Conservation (phyloP, 257 asterid species). For the Solanum clarkiae region DNA sequence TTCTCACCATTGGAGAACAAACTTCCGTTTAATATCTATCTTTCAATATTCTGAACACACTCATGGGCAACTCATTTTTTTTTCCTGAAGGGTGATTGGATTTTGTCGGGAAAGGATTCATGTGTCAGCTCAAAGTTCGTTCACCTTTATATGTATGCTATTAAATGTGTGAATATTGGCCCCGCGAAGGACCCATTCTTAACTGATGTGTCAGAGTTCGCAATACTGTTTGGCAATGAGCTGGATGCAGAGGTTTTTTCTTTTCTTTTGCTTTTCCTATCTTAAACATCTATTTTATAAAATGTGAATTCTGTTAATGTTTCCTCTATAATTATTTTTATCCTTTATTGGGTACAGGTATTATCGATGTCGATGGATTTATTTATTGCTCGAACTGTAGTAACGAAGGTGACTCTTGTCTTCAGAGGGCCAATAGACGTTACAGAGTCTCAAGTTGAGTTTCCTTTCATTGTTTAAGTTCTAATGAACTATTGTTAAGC, state of each 20-base stretch:
- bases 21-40: background rate
- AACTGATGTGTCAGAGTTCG: slow-evolving; percentile 82
- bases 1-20: background rate
- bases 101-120: slow-evolving; percentile 48
- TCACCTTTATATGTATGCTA: slow-evolving; percentile 60
- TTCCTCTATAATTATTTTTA: background rate
- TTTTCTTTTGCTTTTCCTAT: background rate
- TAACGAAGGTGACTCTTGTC: slow-evolving; percentile 69
- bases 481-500: background rate
- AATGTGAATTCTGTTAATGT: background rate
- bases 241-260: slow-evolving; percentile 79
- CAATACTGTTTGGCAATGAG: slow-evolving; percentile 75
- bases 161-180: slow-evolving; percentile 67
- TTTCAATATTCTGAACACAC: background rate
- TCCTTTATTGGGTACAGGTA: slow-evolving; percentile 37
- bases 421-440: slow-evolving; percentile 52
- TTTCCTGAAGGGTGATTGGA: slow-evolving; percentile 85
- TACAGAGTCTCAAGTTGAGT: slow-evolving; percentile 63
- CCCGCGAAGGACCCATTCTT: slow-evolving; percentile 73
- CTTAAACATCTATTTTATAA: background rate
- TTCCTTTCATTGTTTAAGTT: slow-evolving; percentile 4
- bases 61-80: background rate
- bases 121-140: slow-evolving; percentile 37
- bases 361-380: slow-evolving; percentile 83
- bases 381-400: slow-evolving; percentile 79